These are phyloP conservation scores for Pholiota microspora DNA, from an alignment of 768 basidiomycete species.

Conservation along the genomic window DNA sequence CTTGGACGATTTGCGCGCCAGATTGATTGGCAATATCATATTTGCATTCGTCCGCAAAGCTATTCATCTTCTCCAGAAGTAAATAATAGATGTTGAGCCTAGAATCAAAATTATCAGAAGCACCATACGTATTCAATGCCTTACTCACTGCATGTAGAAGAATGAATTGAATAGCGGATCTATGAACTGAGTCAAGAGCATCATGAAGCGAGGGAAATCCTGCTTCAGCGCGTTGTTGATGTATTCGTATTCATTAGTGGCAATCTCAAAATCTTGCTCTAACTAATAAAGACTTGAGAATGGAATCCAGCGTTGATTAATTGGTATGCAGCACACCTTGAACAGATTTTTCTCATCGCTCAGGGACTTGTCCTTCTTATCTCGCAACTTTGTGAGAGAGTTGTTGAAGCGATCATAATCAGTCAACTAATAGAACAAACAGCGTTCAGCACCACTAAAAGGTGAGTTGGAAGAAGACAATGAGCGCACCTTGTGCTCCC, in stretches of 20 bases:
- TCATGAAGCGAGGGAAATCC: slow-evolving; percentile 93
- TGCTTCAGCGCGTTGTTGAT: slow-evolving; percentile 88
- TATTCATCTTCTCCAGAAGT: slow-evolving; percentile 90
- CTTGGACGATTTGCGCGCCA: slow-evolving; percentile 66
- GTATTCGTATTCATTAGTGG: slow-evolving; percentile 90
- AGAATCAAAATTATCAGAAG: neutral
- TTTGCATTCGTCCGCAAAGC: slow-evolving; percentile 76
- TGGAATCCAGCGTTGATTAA: neutral
- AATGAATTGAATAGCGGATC: slow-evolving; percentile 98
- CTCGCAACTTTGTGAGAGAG: slow-evolving; percentile 89
- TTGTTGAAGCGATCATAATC: slow-evolving; percentile 98
- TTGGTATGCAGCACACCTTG: slow-evolving; percentile 55
- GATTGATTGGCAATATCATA: slow-evolving; percentile 68
- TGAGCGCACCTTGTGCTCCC: slow-evolving; percentile 86
- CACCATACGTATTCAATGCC: neutral
- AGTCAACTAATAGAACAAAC: slow-evolving; percentile 49
- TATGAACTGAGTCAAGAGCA: slow-evolving; percentile 84
- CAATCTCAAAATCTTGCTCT: slow-evolving; percentile 94
- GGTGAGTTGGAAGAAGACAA: neutral
- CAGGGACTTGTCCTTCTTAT: slow-evolving; percentile 97
- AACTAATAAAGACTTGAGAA: slow-evolving; percentile 44
- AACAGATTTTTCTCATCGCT: slow-evolving; percentile 96
- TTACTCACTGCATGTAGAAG: slow-evolving; percentile 97
- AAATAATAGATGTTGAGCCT: slow-evolving; percentile 94
- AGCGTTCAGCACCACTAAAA: slow-evolving; percentile 4